Evolutionary conservation across 371 early-diverging fungal species (phyloP).

Genomic region (Mucor lusitanicus): DNA sequence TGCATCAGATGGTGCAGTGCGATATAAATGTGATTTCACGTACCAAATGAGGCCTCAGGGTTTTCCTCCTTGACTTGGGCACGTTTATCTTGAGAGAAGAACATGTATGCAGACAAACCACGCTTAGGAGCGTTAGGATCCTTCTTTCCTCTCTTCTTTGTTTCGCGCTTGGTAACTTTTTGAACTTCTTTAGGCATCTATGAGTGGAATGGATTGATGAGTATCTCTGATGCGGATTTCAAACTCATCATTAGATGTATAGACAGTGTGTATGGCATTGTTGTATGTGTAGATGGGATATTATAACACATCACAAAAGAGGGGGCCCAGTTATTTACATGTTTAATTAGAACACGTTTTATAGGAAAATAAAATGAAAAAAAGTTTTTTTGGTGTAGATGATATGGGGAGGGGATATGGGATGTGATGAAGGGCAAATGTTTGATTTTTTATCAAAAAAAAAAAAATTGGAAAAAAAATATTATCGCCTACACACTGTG

Average conservation of each 20-base stretch:
- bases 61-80: conserved; percentile 66
- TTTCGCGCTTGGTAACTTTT: conserved; percentile 26
- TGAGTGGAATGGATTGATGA: not conserved
- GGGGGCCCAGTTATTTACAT: not conserved
- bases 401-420: not conserved
- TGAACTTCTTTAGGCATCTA: conserved; percentile 36
- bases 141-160: conserved; percentile 50
- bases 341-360: not conserved
- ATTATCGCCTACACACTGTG: conserved; percentile 3
- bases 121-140: conserved; percentile 78
- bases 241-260: conserved; percentile 1
- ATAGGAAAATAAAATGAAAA: not conserved
- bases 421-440: not conserved
- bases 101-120: conserved; percentile 77
- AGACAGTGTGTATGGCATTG: not conserved
- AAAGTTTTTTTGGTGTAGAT: not conserved
- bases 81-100: conserved; percentile 74
- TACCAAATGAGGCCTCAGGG: conserved; percentile 78
- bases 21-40: conserved; percentile 5
- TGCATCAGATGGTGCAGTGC: not conserved
- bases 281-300: not conserved
- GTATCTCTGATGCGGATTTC: conserved; percentile 9
- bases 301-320: not conserved
- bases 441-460: not conserved
- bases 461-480: not conserved